phyloP scores from a whole-genome alignment of 805 yeast genomes.

The Metschnikowia arizonensis region DNA sequence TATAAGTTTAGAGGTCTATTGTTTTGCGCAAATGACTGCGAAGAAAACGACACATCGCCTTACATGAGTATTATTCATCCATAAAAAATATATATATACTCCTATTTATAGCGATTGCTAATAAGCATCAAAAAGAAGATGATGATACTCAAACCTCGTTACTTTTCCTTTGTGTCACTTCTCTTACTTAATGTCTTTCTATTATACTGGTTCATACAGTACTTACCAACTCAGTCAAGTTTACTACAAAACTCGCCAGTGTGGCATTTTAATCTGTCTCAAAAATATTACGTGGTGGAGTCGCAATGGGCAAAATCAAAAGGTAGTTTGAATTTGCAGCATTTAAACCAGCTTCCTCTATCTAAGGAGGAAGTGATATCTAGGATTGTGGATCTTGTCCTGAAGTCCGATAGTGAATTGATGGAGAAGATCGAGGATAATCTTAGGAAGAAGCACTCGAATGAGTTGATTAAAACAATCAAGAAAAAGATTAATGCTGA shows the following conservation, averaged over 20 bases:
- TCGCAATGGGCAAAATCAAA: slow-evolving; percentile 8
- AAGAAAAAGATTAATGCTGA: slow-evolving; percentile 1
- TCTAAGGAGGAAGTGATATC: slow-evolving; percentile 3
- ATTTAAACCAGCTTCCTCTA: background rate
- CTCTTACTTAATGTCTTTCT: background rate
- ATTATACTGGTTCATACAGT: background rate
- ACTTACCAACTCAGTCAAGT: too few relatives aligned
- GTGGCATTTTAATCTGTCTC: slow-evolving; percentile 5
- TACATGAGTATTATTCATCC: too few relatives aligned
- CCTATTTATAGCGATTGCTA: too few relatives aligned
- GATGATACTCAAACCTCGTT: too few relatives aligned
- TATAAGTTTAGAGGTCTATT: too few relatives aligned
- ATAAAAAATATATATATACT: too few relatives aligned
- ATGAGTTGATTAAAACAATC: background rate
- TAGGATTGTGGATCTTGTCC: slow-evolving; percentile 2
- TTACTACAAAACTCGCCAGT: slow-evolving; percentile 4
- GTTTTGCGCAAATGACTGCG: too few relatives aligned
- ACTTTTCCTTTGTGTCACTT: too few relatives aligned
- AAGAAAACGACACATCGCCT: too few relatives aligned
- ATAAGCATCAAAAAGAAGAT: too few relatives aligned
- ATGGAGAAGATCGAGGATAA: slow-evolving; percentile 5
- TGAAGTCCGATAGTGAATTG: background rate
- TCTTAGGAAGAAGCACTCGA: slow-evolving; percentile 4
- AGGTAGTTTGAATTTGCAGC: background rate
- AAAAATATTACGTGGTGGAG: slow-evolving; percentile 11